These are phyloP conservation scores for Apiospora arundinis DNA, from an alignment of 2,329 filamentous ascomycete genomes.

Conservation along the genomic window DNA sequence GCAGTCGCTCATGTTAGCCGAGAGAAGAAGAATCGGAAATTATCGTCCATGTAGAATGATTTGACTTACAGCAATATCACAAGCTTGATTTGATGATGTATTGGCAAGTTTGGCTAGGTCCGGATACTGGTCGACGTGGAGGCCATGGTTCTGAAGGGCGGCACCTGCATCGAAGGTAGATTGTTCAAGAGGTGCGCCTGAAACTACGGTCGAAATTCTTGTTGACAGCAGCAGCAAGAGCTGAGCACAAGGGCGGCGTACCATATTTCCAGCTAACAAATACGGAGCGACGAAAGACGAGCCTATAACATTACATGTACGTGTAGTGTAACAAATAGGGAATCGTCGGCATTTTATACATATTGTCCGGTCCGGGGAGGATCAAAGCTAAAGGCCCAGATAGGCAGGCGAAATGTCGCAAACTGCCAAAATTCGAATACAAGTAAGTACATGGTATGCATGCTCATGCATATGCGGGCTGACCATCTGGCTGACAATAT, in stretches of 20 bases:
- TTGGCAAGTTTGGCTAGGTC: neutral
- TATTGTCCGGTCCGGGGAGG: no score
- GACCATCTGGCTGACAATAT: neutral
- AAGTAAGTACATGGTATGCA: no score
- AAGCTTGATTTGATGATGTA: neutral
- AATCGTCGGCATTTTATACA: no score
- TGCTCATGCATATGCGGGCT: neutral
- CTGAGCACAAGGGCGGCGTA: neutral
- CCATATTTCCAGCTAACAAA: neutral
- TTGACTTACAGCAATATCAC: conserved; percentile 4
- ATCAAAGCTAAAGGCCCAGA: no score
- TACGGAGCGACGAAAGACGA: neutral
- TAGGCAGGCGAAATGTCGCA: no score
- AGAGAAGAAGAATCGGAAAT: no score
- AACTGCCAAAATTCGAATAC: no score
- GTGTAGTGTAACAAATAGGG: no score
- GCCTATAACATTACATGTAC: no score
- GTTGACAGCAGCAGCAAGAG: neutral
- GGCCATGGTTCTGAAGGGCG: neutral
- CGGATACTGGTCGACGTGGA: neutral
- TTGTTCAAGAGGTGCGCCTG: neutral
- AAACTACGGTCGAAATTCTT: neutral
- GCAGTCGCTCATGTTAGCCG: neutral
- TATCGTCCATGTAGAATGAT: neutral
- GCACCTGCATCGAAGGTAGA: neutral